Base-by-base conservation (phyloP, 2,329 filamentous ascomycete genomes). In the Achaetomium macrosporum region DNA sequence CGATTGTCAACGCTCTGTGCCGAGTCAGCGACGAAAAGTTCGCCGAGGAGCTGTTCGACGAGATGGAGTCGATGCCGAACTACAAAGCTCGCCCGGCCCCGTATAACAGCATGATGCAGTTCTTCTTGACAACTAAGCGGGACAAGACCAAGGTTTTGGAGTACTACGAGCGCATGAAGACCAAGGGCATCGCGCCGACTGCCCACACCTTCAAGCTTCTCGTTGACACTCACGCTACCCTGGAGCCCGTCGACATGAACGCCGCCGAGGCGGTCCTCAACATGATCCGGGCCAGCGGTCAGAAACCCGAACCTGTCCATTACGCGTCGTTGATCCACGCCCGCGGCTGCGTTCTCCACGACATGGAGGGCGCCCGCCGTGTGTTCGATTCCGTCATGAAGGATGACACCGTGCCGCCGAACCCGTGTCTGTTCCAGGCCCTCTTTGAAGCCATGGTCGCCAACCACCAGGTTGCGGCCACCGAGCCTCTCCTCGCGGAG, bases 101-200 rank as follows among this genome's bases (percentile, higher is more conserved):
- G 1, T 99, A 99, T 78, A 96, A 99, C 77, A 95, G 90, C 71
- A 88, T 99, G 84, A 99, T 99, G 83, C 93, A 99, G 69, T 97
- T 96, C 75, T 99, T 97, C 81, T 77, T 97, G 61, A 95, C 89
- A 53, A 97, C 92, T 51, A 97, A 97, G 81, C 89, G 90, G 49
- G 92, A 99, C 70, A 92, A 93, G 73, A 75, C 78, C 69, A 97
- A 97, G 82, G 92, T 96, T 5, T 78, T 99, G 20, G 79, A 85
- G 31, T 99, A 97, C 77, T 97, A 95, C 67, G 86, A 95, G 70
- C 88, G 92, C 57, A 97, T 99, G 93, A 83, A 86, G 68, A 78
- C 82, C 19, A 88, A 86, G 73, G 83, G 85, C 52, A 99, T 99
- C 66, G 77, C 87, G 55, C 92, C 93, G 2, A 97, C 93, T 1